Evolutionary conservation across 208 protist species (phyloP).

Genomic region (Angomonas deanei): DNA sequence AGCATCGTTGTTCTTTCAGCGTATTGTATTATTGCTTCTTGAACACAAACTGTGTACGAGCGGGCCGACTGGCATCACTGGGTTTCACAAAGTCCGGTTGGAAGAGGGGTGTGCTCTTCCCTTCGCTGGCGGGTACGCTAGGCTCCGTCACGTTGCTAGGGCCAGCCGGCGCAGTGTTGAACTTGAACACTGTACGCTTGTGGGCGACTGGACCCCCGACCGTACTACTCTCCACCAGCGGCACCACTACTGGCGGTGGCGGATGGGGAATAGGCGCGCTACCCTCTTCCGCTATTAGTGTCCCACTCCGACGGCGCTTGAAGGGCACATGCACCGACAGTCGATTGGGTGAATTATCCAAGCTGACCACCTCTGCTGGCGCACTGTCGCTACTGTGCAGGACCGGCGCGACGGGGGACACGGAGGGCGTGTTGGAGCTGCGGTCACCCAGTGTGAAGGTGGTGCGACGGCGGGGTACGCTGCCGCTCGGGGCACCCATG

Average conservation of each 20-base stretch:
- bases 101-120: not conserved
- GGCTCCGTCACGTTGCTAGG: not conserved
- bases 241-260: not conserved
- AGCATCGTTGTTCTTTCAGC: no score
- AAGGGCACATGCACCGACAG: not conserved
- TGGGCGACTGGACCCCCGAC: no score
- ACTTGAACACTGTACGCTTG: constrained; percentile 3
- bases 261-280: no score
- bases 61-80: not conserved
- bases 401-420: not conserved
- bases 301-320: not conserved
- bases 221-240: no score
- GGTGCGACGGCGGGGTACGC: constrained; percentile 14
- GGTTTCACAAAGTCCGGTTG: constrained; percentile 1
- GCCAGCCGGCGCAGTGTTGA: not conserved
- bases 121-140: not conserved
- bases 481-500: not conserved
- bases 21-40: no score
- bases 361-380: no score
- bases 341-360: no score
- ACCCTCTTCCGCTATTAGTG: no score
- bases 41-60: not conserved
- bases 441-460: constrained; percentile 21
- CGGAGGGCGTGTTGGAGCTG: not conserved
- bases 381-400: no score